Evolutionary conservation across 2,329 filamentous ascomycete species (phyloP).

Genomic region (Hypomyces perniciosus): DNA sequence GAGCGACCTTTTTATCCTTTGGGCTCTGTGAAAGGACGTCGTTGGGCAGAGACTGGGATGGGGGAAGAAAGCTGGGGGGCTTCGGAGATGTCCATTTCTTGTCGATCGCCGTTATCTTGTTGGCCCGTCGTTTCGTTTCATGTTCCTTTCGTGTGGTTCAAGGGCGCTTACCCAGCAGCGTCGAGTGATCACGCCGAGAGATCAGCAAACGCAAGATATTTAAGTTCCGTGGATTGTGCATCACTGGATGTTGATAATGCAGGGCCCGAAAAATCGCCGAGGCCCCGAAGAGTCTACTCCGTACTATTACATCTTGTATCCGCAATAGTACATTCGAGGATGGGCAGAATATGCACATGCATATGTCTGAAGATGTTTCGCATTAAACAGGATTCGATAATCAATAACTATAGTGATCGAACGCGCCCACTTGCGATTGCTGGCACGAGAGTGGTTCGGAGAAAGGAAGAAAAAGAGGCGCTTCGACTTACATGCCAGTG

Average conservation of each 20-base stretch:
- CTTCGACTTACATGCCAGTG: neutral
- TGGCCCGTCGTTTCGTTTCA: conserved; percentile 10
- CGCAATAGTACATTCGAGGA: no score
- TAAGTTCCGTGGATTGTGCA: no score
- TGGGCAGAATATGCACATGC: neutral
- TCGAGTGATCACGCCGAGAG: neutral
- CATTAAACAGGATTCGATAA: no score
- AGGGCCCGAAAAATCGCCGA: no score
- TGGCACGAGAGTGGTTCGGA: neutral
- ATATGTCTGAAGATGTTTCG: neutral
- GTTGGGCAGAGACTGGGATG: neutral
- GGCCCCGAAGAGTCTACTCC: no score
- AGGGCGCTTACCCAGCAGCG: conserved; percentile 7
- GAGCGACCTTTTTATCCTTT: neutral
- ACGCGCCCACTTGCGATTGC: no score
- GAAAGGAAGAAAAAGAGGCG: neutral
- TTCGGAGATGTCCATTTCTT: neutral
- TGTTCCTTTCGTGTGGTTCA: neutral
- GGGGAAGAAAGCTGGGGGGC: neutral
- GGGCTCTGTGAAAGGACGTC: neutral
- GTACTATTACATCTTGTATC: no score
- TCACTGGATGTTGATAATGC: no score
- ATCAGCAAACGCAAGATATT: no score
- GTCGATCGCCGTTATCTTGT: conserved; percentile 9
- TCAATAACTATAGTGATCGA: no score